Evolutionary conservation across 78 protist genomes (phyloP), one percentile per base, ranked within the genome.

Genomic region (Speleostelium caveatum): DNA sequence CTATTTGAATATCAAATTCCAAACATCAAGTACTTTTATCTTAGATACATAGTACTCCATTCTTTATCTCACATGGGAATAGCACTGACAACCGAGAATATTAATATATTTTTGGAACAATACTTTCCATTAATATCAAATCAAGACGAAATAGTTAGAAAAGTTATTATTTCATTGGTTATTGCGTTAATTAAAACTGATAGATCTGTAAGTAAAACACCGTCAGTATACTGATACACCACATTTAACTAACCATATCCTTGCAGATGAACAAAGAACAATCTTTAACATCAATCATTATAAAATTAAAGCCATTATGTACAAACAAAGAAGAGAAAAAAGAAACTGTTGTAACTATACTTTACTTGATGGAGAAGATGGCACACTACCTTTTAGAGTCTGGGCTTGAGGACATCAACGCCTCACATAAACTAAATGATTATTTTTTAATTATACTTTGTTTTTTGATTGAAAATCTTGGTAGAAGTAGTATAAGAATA

Each of bases 381-480:
- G 62, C 63, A 51, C 28, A 42, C 26, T 42, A 42, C 26, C 16
- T 53, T 22, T 26, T 53, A 33, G n/a, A 51, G 53, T 14, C n/a
- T 10, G 53, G 10, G 6, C 10, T 45, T 14, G 10, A 45, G 10
- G n/a, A 14, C n/a, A 14, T 45, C 10, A 10, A 45, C 10, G 53
- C 10, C 6, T 10, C 6, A 45, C 10, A 6, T 14, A 45, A 45
- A 10, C 53, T 45, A 21, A 56, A 53, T 45, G 61, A 38, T 12
- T 69, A 51, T n/a, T 38, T 69, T 30, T 38, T 83, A 59, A 33
- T 69, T 55, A 69, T 59, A 30, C 8, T 83, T 3, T 69, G 62
- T 14, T 69, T n/a, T 8, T 22, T 83, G 19, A 71, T 83, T 42
- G 91, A 83, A 24, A 51, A 74, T 59, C 33, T 83, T 14, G 63